Percentiles rank a stretch among this genome's conserved stretches.
These are phyloP conservation scores for Marasmius sp. DNA, from an alignment of 1,284 basidiomycete genomes.

Conservation along the genomic window DNA sequence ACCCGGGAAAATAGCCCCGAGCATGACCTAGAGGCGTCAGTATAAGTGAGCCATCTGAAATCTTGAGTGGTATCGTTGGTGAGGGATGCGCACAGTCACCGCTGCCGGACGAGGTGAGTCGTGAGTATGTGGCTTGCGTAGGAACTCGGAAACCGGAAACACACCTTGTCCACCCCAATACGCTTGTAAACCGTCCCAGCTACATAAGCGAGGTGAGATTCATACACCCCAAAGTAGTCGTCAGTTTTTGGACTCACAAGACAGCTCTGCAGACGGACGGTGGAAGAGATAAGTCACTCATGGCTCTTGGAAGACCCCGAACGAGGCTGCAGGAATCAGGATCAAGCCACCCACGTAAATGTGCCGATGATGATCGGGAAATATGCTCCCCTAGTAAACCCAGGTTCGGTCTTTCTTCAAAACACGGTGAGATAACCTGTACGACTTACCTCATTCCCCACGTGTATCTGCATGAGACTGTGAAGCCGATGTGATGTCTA, in stretches of 20 bases:
- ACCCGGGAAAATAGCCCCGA: constrained; percentile 14
- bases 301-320: not conserved
- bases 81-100: too few relatives aligned
- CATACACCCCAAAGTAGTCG: not conserved
- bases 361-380: constrained; percentile 19
- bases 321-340: not conserved
- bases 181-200: constrained; percentile 20
- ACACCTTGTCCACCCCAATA: constrained; percentile 22
- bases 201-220: not conserved
- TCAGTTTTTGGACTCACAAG: not conserved
- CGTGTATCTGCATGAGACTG: constrained; percentile 18
- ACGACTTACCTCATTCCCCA: constrained; percentile 18
- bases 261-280: not conserved
- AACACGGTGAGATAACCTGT: not conserved
- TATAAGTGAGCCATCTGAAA: too few relatives aligned
- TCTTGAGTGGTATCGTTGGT: too few relatives aligned
- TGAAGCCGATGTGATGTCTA: constrained; percentile 20
- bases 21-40: constrained; percentile 4
- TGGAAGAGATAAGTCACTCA: not conserved
- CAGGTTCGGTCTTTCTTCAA: not conserved
- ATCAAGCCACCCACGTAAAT: constrained; percentile 12
- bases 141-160: not conserved
- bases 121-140: not conserved
- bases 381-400: constrained; percentile 13
- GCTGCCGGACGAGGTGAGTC: too few relatives aligned